A percentile compares a stretch with the other conserved stretches of the same genome.
Evolutionary conservation across 2,329 filamentous ascomycete species (phyloP).

Genomic region (Exophiala xenobiotica): DNA sequence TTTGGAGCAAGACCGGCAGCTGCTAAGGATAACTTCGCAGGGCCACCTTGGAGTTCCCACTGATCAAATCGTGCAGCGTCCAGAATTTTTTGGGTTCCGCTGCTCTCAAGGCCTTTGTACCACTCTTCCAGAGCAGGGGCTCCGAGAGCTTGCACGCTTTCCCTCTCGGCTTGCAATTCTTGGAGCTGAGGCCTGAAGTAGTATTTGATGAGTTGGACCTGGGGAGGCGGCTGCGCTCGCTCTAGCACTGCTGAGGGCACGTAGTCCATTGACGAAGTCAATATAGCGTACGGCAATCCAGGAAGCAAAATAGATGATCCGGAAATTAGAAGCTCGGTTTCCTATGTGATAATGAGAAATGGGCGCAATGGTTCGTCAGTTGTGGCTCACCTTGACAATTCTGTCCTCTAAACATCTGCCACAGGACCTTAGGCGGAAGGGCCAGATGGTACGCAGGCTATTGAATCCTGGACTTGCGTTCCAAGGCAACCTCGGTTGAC

Average conservation of each 20-base stretch:
- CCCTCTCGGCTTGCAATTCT: conserved; percentile 61
- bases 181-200: conserved; percentile 65
- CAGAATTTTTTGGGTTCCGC: conserved; percentile 60
- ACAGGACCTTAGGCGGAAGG: conserved; percentile 67
- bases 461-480: conserved; percentile 62
- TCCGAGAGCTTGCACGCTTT: conserved; percentile 65
- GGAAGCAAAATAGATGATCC: conserved; percentile 62
- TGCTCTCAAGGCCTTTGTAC: conserved; percentile 69
- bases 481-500: conserved; percentile 44
- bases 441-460: conserved; percentile 66
- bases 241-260: conserved; percentile 59
- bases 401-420: conserved; percentile 61
- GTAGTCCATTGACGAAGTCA: conserved; percentile 62
- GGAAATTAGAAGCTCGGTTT: conserved; percentile 67
- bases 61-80: conserved; percentile 72
- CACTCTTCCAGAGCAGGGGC: conserved; percentile 70
- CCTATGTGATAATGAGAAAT: no score
- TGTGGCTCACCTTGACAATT: conserved; percentile 66
- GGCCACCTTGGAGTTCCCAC: conserved; percentile 57
- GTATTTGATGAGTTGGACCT: conserved; percentile 60
- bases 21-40: neutral
- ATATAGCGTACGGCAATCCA: conserved; percentile 67
- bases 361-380: no score
- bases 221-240: conserved; percentile 46
- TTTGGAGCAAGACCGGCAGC: neutral